Conservation (phyloP, 1,139 yeast species). For the Debaryomyces sp. region DNA sequence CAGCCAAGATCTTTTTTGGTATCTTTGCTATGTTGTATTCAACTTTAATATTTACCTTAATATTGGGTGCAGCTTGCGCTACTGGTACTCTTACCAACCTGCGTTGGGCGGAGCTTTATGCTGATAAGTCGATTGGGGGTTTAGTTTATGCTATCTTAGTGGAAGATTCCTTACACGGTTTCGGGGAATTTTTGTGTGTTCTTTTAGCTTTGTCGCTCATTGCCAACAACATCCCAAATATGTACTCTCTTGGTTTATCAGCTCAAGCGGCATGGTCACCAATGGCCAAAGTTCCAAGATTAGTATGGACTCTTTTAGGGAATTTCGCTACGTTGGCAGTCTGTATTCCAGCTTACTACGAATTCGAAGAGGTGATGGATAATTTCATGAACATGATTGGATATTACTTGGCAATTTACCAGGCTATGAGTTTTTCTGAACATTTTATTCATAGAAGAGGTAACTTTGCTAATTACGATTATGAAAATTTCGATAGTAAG, state of each 20-base stretch:
- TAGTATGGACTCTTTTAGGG: constrained; percentile 77
- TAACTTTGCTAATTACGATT: constrained; percentile 59
- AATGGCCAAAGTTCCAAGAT: constrained; percentile 74
- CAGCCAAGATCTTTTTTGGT: constrained; percentile 60
- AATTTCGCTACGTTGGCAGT: constrained; percentile 79
- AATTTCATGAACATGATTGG: constrained; percentile 90
- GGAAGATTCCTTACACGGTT: constrained; percentile 77
- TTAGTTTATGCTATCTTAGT: constrained; percentile 77
- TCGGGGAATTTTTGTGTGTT: constrained; percentile 89
- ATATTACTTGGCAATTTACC: constrained; percentile 87
- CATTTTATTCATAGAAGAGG: constrained; percentile 77
- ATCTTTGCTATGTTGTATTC: constrained; percentile 63
- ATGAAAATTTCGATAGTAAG: constrained; percentile 60
- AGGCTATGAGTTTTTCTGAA: constrained; percentile 70
- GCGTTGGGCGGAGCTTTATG: constrained; percentile 56
- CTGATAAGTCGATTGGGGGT: constrained; percentile 72
- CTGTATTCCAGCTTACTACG: constrained; percentile 83
- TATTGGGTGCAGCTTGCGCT: constrained; percentile 86
- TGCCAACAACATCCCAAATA: constrained; percentile 89
- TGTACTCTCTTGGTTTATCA: constrained; percentile 85
- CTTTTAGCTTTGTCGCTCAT: constrained; percentile 80
- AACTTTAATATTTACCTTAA: constrained; percentile 74
- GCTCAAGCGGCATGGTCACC: constrained; percentile 83
- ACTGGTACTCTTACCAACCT: constrained; percentile 56
- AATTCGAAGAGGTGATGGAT: constrained; percentile 71